Conservation (phyloP, 257 asterid species). For the Cruciata laevipes region DNA sequence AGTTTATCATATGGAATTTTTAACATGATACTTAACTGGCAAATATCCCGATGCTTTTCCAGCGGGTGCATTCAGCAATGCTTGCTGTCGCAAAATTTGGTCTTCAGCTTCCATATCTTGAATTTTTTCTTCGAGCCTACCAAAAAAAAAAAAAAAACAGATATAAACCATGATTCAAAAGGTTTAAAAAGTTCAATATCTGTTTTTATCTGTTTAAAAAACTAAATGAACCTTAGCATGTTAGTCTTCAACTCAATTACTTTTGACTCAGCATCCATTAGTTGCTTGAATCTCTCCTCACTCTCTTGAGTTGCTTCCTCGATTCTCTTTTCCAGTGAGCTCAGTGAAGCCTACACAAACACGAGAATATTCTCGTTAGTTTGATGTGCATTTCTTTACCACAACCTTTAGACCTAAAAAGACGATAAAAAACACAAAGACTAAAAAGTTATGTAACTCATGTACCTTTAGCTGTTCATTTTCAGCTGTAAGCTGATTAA, state of each 20-base stretch:
- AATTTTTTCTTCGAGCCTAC: conserved; percentile 69
- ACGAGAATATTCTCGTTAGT: background rate
- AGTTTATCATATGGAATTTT: conserved; percentile 14
- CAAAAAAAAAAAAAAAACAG: conserved; percentile 14
- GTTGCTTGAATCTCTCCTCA: conserved; percentile 65
- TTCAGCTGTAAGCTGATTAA: conserved; percentile 53
- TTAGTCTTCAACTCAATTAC: conserved; percentile 59
- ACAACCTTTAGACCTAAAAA: background rate
- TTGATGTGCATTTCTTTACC: background rate
- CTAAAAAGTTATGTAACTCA: background rate
- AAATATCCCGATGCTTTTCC: conserved; percentile 52
- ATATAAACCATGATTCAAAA: conserved; percentile 1
- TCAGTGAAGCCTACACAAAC: conserved; percentile 46
- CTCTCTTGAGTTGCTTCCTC: conserved; percentile 54
- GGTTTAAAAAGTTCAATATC: background rate
- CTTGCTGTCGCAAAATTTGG: conserved; percentile 51
- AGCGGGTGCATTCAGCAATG: conserved; percentile 38
- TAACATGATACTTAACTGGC: conserved; percentile 34
- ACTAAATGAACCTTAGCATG: conserved; percentile 50
- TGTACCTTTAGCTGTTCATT: conserved; percentile 74
- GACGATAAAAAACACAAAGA: background rate
- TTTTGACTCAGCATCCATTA: conserved; percentile 65
- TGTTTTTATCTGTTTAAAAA: no score
- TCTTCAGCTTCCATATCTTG: conserved; percentile 61
- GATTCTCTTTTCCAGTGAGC: conserved; percentile 55